phyloP scores from a whole-genome alignment of 1,139 yeast genomes.

The Geotrichum fermentans region DNA sequence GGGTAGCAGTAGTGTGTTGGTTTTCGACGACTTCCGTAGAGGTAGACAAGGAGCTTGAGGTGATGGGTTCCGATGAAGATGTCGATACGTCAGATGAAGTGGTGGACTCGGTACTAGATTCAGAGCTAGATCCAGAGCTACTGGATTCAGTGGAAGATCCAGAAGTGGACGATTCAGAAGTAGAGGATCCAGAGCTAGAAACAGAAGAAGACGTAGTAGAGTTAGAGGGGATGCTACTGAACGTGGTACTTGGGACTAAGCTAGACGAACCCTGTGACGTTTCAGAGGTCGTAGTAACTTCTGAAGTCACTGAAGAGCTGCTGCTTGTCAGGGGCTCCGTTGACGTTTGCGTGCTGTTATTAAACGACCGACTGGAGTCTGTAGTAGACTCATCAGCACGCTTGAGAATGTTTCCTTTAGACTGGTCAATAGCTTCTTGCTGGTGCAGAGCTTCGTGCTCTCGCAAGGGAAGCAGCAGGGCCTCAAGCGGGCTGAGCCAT shows the following conservation, averaged over 20 bases:
- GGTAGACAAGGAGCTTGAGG: conserved; percentile 4
- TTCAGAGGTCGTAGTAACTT: not conserved
- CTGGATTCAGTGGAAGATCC: not conserved
- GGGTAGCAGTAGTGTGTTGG: conserved; percentile 15
- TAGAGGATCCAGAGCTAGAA: not conserved
- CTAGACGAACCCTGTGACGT: not conserved
- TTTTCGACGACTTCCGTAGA: conserved; percentile 6
- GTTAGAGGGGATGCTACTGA: not conserved
- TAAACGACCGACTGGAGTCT: not conserved
- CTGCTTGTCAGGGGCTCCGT: not conserved
- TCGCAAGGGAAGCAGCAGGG: conserved; percentile 1
- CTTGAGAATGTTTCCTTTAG: not conserved
- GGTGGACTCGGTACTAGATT: not conserved
- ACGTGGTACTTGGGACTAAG: not conserved
- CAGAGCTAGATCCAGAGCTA: not conserved
- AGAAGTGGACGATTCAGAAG: not conserved
- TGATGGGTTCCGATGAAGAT: not conserved
- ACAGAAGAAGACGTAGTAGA: conserved; percentile 1
- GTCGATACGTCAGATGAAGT: not conserved
- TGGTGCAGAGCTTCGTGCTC: conserved; percentile 9
- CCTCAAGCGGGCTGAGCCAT: conserved; percentile 9
- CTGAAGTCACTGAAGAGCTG: not conserved
- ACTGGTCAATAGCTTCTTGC: not conserved
- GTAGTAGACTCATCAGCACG: conserved; percentile 1
- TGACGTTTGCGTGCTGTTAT: not conserved